Evolutionary conservation across 1,284 basidiomycete genomes (phyloP), one percentile per base, ranked within the genome.

Genomic region (Trametes versicolor): DNA sequence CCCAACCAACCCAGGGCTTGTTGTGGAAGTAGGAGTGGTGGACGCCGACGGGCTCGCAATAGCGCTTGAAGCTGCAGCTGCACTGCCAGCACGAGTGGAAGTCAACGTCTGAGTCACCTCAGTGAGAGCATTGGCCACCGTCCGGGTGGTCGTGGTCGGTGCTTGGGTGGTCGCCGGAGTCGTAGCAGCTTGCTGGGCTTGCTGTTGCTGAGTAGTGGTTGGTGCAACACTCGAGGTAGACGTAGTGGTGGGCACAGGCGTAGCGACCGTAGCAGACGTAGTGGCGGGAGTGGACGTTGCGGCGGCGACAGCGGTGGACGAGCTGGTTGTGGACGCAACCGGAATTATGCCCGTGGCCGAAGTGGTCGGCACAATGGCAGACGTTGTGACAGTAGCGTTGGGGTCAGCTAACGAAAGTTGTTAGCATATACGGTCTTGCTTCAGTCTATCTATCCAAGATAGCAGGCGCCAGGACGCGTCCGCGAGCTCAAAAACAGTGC

Each of bases 1-100:
- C 21, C 85, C 70, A 27, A 91, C 75, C 1, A 81, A 75, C 34
- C 70, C 69, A 25, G 58, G 58, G 63, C 69, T 72, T 5, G 62
- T 63, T n/a, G 21, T 52, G 5, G 64, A 60, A 9, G 60, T 34
- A 2, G 55, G 49, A 7, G 34, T 50, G 2, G 60, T 34, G 17
- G 57, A 3, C 2, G 66, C 47, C 1, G 62, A 29, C 23, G 70
- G 21, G 45, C 62, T 65, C 32, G 66, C 54, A 2, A 32, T 36
- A 56, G 64, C 17, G 39, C 65, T 52, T n/a, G 57, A 54, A 1
- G 66, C 56, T 10, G 62, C 61, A 4, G 54, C 54, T 1, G 60
- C 58, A 17, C 25, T 41, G 34, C 63, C 57, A 21, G 65, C 51
- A 36, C 66, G 60, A n/a, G 70, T 56, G 43, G 51, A 53, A 7